phyloP scores from a whole-genome alignment of 2,329 filamentous ascomycete species.

The Setomelanomma holmii region DNA sequence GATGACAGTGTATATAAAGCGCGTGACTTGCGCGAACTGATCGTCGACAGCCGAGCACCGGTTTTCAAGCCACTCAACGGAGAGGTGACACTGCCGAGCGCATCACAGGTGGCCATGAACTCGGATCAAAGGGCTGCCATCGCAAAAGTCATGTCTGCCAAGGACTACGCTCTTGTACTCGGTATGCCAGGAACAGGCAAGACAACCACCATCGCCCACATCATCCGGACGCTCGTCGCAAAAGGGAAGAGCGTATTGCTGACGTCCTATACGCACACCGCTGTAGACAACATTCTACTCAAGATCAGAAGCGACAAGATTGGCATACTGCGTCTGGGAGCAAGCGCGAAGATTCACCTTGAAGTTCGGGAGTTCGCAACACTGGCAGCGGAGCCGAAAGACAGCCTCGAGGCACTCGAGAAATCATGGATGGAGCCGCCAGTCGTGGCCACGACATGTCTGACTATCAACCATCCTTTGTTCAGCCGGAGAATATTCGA shows the following conservation, averaged over 20 bases:
- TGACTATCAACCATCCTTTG: slow-evolving; percentile 87
- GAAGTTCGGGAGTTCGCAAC: slow-evolving; percentile 87
- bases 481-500: slow-evolving; percentile 92
- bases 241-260: slow-evolving; percentile 92
- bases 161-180: slow-evolving; percentile 94
- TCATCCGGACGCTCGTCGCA: slow-evolving; percentile 86
- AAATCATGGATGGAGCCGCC: slow-evolving; percentile 83
- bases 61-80: slow-evolving; percentile 72
- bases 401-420: slow-evolving; percentile 82
- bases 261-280: slow-evolving; percentile 95
- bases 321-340: slow-evolving; percentile 83
- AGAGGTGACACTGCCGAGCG: slow-evolving; percentile 64
- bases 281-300: slow-evolving; percentile 95
- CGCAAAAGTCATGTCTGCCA: slow-evolving; percentile 92
- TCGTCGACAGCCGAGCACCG: slow-evolving; percentile 78
- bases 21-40: slow-evolving; percentile 75
- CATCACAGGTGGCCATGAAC: slow-evolving; percentile 73
- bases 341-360: slow-evolving; percentile 82
- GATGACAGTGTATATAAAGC: slow-evolving; percentile 75
- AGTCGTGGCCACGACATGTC: slow-evolving; percentile 92
- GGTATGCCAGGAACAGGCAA: slow-evolving; percentile 99
- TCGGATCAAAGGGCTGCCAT: slow-evolving; percentile 86
- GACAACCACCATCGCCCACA: slow-evolving; percentile 97
- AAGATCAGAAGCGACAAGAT: slow-evolving; percentile 84
- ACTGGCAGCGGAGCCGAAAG: slow-evolving; percentile 75